These are phyloP conservation scores for Sporobolomyces pararoseus DNA, from an alignment of 768 basidiomycete genomes.

Conservation along the genomic window DNA sequence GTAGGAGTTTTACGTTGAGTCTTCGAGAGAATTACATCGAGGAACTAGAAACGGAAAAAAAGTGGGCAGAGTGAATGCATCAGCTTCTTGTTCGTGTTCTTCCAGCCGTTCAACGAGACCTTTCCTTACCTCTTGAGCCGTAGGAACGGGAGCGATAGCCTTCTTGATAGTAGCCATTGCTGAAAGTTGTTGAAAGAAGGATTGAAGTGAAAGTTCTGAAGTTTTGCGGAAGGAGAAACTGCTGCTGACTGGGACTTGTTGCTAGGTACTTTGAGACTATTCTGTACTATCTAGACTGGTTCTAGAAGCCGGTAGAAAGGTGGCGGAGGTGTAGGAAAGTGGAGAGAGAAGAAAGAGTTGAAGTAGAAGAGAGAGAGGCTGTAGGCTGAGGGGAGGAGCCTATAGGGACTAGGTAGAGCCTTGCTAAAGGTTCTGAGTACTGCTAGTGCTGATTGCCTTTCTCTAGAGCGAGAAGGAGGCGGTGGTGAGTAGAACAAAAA, in stretches of 20 bases:
- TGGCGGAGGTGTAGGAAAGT: no score
- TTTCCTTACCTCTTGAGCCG: constrained; percentile 71
- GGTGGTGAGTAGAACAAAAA: no score
- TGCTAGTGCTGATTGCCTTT: not conserved
- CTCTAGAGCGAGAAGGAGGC: not conserved
- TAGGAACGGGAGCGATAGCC: constrained; percentile 97
- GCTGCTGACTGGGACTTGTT: no score
- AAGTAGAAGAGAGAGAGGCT: not conserved
- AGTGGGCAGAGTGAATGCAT: constrained; percentile 1
- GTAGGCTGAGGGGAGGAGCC: no score
- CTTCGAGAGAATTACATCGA: constrained; percentile 82
- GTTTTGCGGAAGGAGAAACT: not conserved
- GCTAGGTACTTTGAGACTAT: not conserved
- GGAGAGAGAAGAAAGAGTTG: not conserved
- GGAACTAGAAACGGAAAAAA: constrained; percentile 25
- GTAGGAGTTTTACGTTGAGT: constrained; percentile 98
- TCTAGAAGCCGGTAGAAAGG: not conserved
- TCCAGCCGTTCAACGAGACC: no score
- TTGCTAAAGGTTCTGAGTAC: no score
- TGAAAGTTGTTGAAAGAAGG: not conserved
- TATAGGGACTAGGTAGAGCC: no score
- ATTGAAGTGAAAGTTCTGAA: constrained; percentile 1
- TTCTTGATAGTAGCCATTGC: constrained; percentile 53
- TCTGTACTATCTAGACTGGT: not conserved
- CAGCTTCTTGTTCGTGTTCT: constrained; percentile 13